These are phyloP conservation scores for Botrytis hyacinthi DNA, from an alignment of 2,329 filamentous ascomycete species.

Conservation along the genomic window DNA sequence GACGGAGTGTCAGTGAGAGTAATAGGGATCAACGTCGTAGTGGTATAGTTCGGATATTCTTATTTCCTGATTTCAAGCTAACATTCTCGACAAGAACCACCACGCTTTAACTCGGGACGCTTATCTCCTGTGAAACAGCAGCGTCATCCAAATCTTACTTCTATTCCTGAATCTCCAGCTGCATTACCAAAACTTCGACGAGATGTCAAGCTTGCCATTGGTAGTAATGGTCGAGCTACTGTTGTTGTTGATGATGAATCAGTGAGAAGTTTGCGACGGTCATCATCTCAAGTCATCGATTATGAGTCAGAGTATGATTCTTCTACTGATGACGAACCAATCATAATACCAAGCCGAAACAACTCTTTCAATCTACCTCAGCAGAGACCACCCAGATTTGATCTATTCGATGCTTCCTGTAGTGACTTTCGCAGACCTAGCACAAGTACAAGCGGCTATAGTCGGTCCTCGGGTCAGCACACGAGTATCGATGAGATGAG, in stretches of 20 bases:
- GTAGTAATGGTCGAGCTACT: constrained; percentile 53
- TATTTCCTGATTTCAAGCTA: constrained; percentile 17
- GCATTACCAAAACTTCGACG: constrained; percentile 45
- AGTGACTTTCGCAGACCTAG: constrained; percentile 29
- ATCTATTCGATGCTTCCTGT: constrained; percentile 30
- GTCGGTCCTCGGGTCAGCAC: constrained; percentile 35
- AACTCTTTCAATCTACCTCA: constrained; percentile 48
- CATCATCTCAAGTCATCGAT: constrained; percentile 34
- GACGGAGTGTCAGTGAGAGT: constrained; percentile 36
- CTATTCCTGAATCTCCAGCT: constrained; percentile 54
- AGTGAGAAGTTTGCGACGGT: constrained; percentile 26
- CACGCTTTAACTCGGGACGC: constrained; percentile 31
- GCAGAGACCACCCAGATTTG: constrained; percentile 29
- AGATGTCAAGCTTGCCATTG: constrained; percentile 62
- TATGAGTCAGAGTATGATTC: constrained; percentile 51
- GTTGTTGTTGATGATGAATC: constrained; percentile 32
- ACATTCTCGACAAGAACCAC: constrained; percentile 27
- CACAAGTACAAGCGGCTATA: constrained; percentile 32
- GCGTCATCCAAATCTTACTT: constrained; percentile 50
- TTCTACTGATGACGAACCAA: constrained; percentile 62
- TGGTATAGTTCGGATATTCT: constrained; percentile 25
- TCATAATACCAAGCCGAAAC: constrained; percentile 61
- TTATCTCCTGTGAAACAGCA: constrained; percentile 52
- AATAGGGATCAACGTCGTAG: constrained; percentile 30
- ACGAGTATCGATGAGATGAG: constrained; percentile 46